Evolutionary conservation across 148 eudicot genomes (phyloP).

Genomic region (Chenopodium quinoa): DNA sequence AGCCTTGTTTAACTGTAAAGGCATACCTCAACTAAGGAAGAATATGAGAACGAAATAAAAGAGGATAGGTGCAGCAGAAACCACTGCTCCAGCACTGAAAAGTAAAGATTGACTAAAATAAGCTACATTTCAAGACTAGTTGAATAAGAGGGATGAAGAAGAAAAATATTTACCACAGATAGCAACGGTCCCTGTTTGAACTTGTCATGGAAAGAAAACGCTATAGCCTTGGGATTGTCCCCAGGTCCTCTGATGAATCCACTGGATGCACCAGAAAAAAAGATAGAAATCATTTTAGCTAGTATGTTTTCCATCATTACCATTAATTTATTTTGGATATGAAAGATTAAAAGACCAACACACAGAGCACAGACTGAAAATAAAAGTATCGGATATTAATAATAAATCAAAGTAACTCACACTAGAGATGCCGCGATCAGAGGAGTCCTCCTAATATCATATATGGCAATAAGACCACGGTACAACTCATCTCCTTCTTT

Average conservation of each 20-base stretch:
- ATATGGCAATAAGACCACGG: conserved; percentile 85
- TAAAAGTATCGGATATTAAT: background rate
- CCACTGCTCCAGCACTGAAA: conserved; percentile 94
- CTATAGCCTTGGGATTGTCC: conserved; percentile 63
- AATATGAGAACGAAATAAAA: conserved; percentile 64
- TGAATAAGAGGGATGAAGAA: background rate
- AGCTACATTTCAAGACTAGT: background rate
- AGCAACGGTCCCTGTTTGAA: conserved; percentile 91
- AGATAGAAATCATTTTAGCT: background rate
- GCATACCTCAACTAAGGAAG: conserved; percentile 56
- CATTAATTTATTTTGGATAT: background rate
- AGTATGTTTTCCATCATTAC: background rate
- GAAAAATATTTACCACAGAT: conserved; percentile 63
- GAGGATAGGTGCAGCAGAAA: conserved; percentile 91
- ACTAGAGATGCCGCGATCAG: conserved; percentile 76
- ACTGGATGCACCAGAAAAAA: conserved; percentile 37
- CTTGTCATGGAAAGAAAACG: conserved; percentile 85
- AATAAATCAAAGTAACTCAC: conserved; percentile 42
- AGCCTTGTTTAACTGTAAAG: background rate
- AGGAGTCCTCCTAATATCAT: conserved; percentile 80
- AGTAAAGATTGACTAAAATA: background rate
- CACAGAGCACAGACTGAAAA: background rate
- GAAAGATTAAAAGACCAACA: background rate
- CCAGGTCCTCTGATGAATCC: conserved; percentile 99
- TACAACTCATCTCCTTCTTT: conserved; percentile 82